A percentile compares a stretch with the other conserved stretches of the same genome.
Conservation (phyloP, 805 yeast genomes). For the Hanseniaspora taiwanica region DNA sequence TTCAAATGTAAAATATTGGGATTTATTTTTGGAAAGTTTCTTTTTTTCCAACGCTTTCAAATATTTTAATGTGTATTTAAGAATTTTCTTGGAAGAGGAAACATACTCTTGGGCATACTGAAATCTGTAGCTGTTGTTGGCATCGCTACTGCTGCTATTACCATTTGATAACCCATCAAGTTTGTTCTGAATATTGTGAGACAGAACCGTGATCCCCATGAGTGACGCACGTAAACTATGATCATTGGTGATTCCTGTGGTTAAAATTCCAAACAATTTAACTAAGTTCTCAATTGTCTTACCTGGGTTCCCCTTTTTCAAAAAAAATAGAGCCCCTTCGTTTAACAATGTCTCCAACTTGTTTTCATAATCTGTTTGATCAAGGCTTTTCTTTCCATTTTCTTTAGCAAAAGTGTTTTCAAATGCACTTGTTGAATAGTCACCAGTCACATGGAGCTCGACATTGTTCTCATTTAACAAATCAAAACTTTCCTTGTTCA, state of each 20-base stretch:
- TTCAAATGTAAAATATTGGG: constrained; percentile 34
- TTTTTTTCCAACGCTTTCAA: constrained; percentile 39
- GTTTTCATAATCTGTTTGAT: constrained; percentile 7
- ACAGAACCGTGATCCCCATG: not conserved
- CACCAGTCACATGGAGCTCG: constrained; percentile 25
- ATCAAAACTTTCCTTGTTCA: constrained; percentile 16
- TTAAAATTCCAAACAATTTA: not conserved
- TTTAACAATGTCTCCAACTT: not conserved
- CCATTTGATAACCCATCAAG: not conserved
- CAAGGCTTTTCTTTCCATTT: constrained; percentile 3
- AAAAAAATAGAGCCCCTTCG: constrained; percentile 24
- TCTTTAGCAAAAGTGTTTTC: too few species aligned
- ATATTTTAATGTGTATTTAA: constrained; percentile 29
- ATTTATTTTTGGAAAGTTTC: constrained; percentile 30
- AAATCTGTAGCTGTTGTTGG: not conserved
- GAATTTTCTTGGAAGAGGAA: constrained; percentile 20
- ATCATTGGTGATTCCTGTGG: not conserved
- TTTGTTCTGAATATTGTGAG: not conserved
- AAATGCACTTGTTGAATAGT: constrained; percentile 29
- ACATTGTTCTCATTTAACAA: constrained; percentile 27
- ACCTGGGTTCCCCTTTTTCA: constrained; percentile 15
- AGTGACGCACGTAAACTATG: not conserved
- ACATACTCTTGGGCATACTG: not conserved
- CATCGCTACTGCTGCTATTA: not conserved
- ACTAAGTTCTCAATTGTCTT: constrained; percentile 6